Percentiles rank a stretch among this genome's conserved stretches.
These are phyloP conservation scores for Monilinia vaccinii-corymbosi DNA, from an alignment of 2,329 filamentous ascomycete species.

Conservation along the genomic window DNA sequence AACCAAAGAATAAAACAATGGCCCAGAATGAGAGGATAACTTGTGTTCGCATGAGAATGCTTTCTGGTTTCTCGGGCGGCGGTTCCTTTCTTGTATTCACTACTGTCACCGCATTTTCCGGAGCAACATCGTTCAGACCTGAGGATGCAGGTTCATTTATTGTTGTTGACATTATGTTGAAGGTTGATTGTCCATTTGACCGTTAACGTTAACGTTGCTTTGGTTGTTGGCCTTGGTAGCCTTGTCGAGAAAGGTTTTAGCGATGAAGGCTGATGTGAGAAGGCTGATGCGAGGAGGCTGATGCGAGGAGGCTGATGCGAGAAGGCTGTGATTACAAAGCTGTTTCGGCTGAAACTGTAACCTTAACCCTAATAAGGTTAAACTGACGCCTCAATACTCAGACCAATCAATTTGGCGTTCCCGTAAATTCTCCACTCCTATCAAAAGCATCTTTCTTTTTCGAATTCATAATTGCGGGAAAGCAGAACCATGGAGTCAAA, in stretches of 20 bases:
- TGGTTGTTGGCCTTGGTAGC: neutral
- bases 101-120: slow-evolving; percentile 21
- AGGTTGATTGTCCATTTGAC: slow-evolving; percentile 1
- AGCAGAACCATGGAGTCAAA: too few species aligned
- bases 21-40: slow-evolving; percentile 88
- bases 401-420: too few species aligned
- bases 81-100: slow-evolving; percentile 32
- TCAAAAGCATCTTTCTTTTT: too few species aligned
- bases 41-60: slow-evolving; percentile 57
- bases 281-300: neutral
- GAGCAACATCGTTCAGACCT: slow-evolving; percentile 12
- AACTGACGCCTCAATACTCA: too few species aligned
- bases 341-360: too few species aligned
- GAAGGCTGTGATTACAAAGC: too few species aligned
- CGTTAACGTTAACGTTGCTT: neutral
- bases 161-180: slow-evolving; percentile 18
- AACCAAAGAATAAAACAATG: slow-evolving; percentile 70
- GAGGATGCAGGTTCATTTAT: slow-evolving; percentile 12
- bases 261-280: neutral
- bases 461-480: too few species aligned
- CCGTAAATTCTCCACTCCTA: too few species aligned
- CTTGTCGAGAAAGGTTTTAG: neutral
- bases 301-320: too few species aligned
- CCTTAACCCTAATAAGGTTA: too few species aligned
- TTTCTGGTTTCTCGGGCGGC: slow-evolving; percentile 68